phyloP scores from a whole-genome alignment of 2,329 filamentous ascomycete genomes.

The Thelonectria discophora region DNA sequence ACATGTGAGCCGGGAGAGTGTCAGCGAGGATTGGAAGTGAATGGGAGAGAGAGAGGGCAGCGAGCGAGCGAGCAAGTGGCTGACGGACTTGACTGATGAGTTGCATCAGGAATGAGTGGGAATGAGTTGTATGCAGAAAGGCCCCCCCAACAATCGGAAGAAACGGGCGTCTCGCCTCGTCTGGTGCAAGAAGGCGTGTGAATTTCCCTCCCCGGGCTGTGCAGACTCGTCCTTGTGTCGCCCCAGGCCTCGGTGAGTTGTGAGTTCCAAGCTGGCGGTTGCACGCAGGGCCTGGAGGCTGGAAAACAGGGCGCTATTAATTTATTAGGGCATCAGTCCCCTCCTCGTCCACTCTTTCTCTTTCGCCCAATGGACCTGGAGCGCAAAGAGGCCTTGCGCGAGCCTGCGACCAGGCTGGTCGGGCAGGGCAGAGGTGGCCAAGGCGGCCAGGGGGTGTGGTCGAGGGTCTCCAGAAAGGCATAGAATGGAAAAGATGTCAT shows the following conservation, averaged over 20 bases:
- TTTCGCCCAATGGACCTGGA: not conserved
- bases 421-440: constrained; percentile 10
- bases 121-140: not conserved
- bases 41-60: too few relatives aligned
- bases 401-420: constrained; percentile 1
- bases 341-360: constrained; percentile 9
- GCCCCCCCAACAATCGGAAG: constrained; percentile 2
- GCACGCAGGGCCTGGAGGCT: constrained; percentile 15
- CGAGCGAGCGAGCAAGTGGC: too few relatives aligned
- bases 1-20: too few relatives aligned
- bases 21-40: not conserved
- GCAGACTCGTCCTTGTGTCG: not conserved
- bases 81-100: too few relatives aligned
- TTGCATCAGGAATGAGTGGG: not conserved
- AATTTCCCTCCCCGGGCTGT: not conserved
- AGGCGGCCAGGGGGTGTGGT: too few relatives aligned
- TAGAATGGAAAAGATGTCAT: constrained; percentile 25
- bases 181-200: not conserved
- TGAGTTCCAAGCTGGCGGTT: constrained; percentile 8
- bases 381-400: not conserved
- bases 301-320: constrained; percentile 14
- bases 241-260: not conserved
- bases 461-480: constrained; percentile 17
- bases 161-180: not conserved
- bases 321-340: constrained; percentile 9